Conservation (phyloP, 2,329 filamentous ascomycete genomes). For the Colletotrichum falcatum region DNA sequence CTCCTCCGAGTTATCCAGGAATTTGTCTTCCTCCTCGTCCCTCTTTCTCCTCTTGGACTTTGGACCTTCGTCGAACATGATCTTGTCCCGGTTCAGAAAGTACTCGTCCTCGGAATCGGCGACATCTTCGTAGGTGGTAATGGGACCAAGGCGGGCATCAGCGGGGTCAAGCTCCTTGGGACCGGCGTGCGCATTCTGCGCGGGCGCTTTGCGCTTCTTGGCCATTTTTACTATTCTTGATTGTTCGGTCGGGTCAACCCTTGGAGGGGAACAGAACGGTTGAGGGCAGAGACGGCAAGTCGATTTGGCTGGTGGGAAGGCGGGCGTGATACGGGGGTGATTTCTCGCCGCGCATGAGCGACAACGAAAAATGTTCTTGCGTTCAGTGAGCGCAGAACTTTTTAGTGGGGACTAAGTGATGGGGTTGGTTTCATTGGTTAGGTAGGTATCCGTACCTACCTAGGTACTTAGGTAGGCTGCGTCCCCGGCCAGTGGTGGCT, state of each 20-base stretch:
- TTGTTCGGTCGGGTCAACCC: neutral
- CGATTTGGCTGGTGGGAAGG: conserved; percentile 10
- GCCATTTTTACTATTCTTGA: conserved; percentile 58
- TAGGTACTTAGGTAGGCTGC: too few relatives aligned
- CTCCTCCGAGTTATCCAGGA: conserved; percentile 71
- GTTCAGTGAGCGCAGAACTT: conserved; percentile 39
- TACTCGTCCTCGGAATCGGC: conserved; percentile 96
- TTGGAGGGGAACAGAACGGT: neutral
- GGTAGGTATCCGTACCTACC: too few relatives aligned
- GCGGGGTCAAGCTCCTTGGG: conserved; percentile 66
- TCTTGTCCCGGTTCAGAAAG: conserved; percentile 85
- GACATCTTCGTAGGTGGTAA: conserved; percentile 82
- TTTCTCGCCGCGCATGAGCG: neutral
- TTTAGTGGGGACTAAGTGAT: conserved; percentile 30
- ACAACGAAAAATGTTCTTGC: conserved; percentile 39
- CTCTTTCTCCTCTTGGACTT: conserved; percentile 82
- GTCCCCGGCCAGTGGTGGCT: conserved; percentile 17
- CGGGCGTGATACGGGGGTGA: conserved; percentile 19
- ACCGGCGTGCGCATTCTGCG: conserved; percentile 58
- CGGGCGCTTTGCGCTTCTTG: conserved; percentile 78
- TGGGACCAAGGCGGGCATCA: conserved; percentile 71
- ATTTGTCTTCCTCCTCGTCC: conserved; percentile 73
- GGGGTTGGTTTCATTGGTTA: conserved; percentile 16
- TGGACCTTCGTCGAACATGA: conserved; percentile 85
- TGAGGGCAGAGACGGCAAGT: conserved; percentile 6